A percentile compares a stretch with the other conserved stretches of the same genome.
These are phyloP conservation scores for Henningerozyma blattae DNA, from an alignment of 805 yeast genomes.

Conservation along the genomic window DNA sequence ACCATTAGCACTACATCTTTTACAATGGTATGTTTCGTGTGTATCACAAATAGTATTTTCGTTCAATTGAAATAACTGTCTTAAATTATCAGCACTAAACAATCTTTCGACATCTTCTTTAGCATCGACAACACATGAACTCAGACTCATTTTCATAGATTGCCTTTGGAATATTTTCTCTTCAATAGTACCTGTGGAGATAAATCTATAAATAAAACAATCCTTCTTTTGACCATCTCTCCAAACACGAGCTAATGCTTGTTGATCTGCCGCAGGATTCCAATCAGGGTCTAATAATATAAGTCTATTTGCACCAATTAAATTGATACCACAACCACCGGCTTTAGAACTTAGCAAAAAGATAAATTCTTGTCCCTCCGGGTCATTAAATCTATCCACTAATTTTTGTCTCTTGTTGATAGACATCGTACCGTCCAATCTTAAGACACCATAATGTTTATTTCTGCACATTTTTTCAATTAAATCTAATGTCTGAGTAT, in stretches of 20 bases:
- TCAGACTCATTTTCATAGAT: slow-evolving; percentile 81
- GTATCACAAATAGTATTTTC: slow-evolving; percentile 71
- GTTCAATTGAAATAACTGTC: slow-evolving; percentile 62
- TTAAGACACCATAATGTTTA: slow-evolving; percentile 59
- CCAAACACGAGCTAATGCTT: slow-evolving; percentile 96
- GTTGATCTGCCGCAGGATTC: slow-evolving; percentile 98
- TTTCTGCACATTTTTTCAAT: slow-evolving; percentile 77
- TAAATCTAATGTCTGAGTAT: slow-evolving; percentile 86
- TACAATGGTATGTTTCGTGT: slow-evolving; percentile 84
- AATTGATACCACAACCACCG: slow-evolving; percentile 96
- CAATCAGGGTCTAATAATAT: slow-evolving; percentile 87
- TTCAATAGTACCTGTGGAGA: slow-evolving; percentile 89
- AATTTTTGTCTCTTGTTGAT: slow-evolving; percentile 87
- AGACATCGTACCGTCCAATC: slow-evolving; percentile 88
- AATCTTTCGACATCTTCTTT: slow-evolving; percentile 89
- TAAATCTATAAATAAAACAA: slow-evolving; percentile 88
- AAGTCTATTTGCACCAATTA: slow-evolving; percentile 90
- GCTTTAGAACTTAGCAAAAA: slow-evolving; percentile 90
- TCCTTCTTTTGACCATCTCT: slow-evolving; percentile 97
- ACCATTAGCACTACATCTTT: slow-evolving; percentile 51
- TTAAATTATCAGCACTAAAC: slow-evolving; percentile 71
- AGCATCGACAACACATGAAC: slow-evolving; percentile 95
- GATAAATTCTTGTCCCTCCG: slow-evolving; percentile 73
- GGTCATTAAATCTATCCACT: slow-evolving; percentile 86
- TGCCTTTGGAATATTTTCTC: slow-evolving; percentile 95